A percentile compares a stretch with the other conserved stretches of the same genome.
Evolutionary conservation across 2,329 filamentous ascomycete genomes (phyloP).

Genomic region (Coniella vitis): DNA sequence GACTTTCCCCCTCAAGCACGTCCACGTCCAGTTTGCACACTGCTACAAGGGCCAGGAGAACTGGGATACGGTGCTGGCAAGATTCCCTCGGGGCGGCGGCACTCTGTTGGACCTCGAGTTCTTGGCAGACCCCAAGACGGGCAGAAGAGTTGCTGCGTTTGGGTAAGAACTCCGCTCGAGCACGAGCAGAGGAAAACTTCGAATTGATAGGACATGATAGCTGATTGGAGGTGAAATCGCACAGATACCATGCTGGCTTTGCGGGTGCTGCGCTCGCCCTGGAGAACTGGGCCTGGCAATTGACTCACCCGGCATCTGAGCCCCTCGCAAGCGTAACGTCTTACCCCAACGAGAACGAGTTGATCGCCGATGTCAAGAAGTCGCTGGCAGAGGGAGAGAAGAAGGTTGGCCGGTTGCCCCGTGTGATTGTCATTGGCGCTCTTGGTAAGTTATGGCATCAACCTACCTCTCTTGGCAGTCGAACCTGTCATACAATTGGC

Average conservation of each 20-base stretch:
- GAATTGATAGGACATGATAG: too few relatives aligned
- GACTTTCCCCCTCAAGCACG: slow-evolving; percentile 65
- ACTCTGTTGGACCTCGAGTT: slow-evolving; percentile 84
- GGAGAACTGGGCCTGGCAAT: slow-evolving; percentile 78
- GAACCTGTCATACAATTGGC: background rate
- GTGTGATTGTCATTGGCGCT: slow-evolving; percentile 75
- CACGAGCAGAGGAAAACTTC: background rate
- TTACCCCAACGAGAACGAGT: slow-evolving; percentile 67
- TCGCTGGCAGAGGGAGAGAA: slow-evolving; percentile 57
- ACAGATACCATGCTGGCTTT: slow-evolving; percentile 16
- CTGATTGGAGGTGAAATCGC: background rate
- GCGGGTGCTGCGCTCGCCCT: slow-evolving; percentile 63
- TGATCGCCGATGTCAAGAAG: slow-evolving; percentile 69
- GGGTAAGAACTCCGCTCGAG: slow-evolving; percentile 36
- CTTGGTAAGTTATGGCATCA: slow-evolving; percentile 9
- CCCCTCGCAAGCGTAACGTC: slow-evolving; percentile 59
- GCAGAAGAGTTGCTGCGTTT: slow-evolving; percentile 66
- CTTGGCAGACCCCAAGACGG: slow-evolving; percentile 59
- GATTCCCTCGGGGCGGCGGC: slow-evolving; percentile 71
- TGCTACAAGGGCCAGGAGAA: slow-evolving; percentile 71
- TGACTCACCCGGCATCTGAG: slow-evolving; percentile 53
- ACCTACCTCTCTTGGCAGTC: background rate
- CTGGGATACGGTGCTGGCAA: slow-evolving; percentile 72
- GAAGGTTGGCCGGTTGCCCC: slow-evolving; percentile 61
- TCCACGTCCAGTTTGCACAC: slow-evolving; percentile 65